phyloP scores from a whole-genome alignment of 352 stramenopile species.

The Thalassiosira hispida region DNA sequence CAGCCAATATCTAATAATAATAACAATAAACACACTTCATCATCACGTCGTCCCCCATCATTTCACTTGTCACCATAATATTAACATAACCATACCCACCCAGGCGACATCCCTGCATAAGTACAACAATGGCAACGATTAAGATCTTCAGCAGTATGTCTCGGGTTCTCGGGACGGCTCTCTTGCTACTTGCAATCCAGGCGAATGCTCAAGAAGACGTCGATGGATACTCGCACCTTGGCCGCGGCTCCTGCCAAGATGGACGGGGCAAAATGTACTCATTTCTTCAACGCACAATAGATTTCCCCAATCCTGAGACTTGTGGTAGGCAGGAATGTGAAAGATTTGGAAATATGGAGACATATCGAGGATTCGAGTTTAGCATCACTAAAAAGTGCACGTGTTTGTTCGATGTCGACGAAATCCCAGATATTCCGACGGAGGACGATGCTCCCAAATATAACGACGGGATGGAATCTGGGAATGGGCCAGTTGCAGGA shows the following conservation, averaged over 20 bases:
- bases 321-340: constrained; percentile 39
- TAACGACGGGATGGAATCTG: constrained; percentile 26
- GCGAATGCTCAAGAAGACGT: constrained; percentile 21
- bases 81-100: too few species aligned
- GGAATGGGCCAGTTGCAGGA: constrained; percentile 5
- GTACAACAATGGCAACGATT: background rate
- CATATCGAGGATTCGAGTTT: constrained; percentile 50
- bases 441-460: constrained; percentile 20
- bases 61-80: too few species aligned
- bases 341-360: constrained; percentile 23
- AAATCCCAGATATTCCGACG: constrained; percentile 21
- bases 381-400: constrained; percentile 45
- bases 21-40: too few species aligned
- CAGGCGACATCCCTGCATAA: too few species aligned
- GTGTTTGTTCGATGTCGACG: constrained; percentile 47
- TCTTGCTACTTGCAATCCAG: constrained; percentile 17
- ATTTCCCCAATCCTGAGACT: constrained; percentile 34
- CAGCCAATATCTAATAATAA: too few species aligned
- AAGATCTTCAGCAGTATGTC: background rate
- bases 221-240: constrained; percentile 34
- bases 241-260: constrained; percentile 40
- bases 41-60: too few species aligned
- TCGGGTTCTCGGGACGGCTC: background rate
- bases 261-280: constrained; percentile 36
- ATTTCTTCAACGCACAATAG: constrained; percentile 41